Percentiles rank a stretch among this genome's conserved stretches.
Conservation (phyloP, 352 stramenopile genomes). For the Elongisporangium anandrum region DNA sequence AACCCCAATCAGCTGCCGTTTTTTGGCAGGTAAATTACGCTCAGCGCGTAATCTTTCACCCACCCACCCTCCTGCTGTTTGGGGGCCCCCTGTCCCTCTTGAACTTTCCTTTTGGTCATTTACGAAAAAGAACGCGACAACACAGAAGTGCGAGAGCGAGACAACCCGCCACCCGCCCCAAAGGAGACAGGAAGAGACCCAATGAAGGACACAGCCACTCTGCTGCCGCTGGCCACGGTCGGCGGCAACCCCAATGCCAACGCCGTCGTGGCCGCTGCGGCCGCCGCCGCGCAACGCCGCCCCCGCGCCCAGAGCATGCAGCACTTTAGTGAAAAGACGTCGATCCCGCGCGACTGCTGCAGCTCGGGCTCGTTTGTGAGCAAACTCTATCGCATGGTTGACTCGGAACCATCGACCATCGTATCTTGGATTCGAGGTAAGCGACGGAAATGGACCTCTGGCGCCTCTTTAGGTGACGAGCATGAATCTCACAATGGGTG, state of each 20-base stretch:
- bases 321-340: constrained; percentile 22
- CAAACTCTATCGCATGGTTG: constrained; percentile 84
- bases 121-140: constrained; percentile 50
- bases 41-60: not conserved
- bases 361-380: constrained; percentile 80
- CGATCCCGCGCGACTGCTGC: constrained; percentile 35
- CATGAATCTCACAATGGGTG: not conserved
- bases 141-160: constrained; percentile 5
- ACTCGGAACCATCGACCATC: constrained; percentile 73
- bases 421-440: constrained; percentile 76
- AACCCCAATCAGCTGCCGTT: not conserved
- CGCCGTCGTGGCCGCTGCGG: not conserved
- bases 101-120: constrained; percentile 44
- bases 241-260: not conserved
- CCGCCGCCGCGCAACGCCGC: constrained; percentile 18
- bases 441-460: not conserved
- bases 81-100: constrained; percentile 11
- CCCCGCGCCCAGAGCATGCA: constrained; percentile 53
- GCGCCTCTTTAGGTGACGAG: not conserved
- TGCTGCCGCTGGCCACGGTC: not conserved
- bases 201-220: constrained; percentile 23
- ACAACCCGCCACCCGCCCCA: constrained; percentile 2
- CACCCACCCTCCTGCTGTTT: not conserved
- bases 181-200: constrained; percentile 12
- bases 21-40: not conserved